A percentile compares a stretch with the other conserved stretches of the same genome.
phyloP scores from a whole-genome alignment of 495 filamentous ascomycete species.

The Penicillium atrosanguineum region DNA sequence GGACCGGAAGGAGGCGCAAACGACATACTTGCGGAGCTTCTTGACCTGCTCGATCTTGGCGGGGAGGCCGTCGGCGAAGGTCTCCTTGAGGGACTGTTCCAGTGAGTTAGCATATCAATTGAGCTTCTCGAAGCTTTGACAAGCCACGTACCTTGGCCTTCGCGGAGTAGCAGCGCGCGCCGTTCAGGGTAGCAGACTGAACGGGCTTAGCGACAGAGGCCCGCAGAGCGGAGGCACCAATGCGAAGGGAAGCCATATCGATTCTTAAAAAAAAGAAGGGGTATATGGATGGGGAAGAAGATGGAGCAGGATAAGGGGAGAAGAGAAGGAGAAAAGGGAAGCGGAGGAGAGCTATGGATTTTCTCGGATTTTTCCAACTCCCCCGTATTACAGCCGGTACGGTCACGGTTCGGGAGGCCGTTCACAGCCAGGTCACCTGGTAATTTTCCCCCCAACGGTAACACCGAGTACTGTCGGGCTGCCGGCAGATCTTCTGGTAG shows the following conservation, averaged over 20 bases:
- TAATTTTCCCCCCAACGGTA: conserved; percentile 25
- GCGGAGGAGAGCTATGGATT: conserved; percentile 11
- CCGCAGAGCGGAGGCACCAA: conserved; percentile 72
- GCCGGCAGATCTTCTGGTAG: conserved; percentile 20
- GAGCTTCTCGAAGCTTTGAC: conserved; percentile 4
- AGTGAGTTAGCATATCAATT: conserved; percentile 23
- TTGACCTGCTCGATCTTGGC: conserved; percentile 99
- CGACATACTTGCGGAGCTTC: conserved; percentile 84
- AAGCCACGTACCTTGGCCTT: conserved; percentile 72
- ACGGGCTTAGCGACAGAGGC: conserved; percentile 60
- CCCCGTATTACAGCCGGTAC: conserved; percentile 40
- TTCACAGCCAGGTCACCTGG: conserved; percentile 12
- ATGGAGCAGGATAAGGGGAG: conserved; percentile 2
- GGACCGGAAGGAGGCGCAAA: not conserved
- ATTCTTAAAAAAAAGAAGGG: conserved; percentile 36
- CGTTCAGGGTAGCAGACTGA: conserved; percentile 72
- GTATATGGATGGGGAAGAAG: conserved; percentile 4
- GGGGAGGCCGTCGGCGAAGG: conserved; percentile 92
- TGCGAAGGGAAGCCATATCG: conserved; percentile 73
- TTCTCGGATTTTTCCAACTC: conserved; percentile 4
- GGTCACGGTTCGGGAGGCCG: conserved; percentile 21
- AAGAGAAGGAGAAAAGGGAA: conserved; percentile 9
- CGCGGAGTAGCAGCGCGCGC: conserved; percentile 79
- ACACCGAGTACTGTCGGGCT: conserved; percentile 19
- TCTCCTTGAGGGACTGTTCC: conserved; percentile 88